phyloP scores from a whole-genome alignment of 768 basidiomycete genomes.

The Floccularia luteovirens region DNA sequence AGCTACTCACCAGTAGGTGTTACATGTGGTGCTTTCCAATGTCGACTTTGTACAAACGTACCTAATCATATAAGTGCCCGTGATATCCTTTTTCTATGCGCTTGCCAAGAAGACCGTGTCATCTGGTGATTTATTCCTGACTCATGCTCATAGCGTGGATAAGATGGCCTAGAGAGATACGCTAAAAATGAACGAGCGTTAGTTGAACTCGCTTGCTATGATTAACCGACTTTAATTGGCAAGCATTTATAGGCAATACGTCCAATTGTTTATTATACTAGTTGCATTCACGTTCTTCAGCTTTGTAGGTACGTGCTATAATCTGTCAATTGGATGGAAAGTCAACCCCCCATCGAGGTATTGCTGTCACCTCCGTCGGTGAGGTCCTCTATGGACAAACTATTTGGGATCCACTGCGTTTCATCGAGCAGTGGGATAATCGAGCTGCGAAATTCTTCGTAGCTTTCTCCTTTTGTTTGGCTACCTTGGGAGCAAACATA shows the following conservation, averaged over 20 bases:
- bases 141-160: too few relatives aligned
- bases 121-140: too few relatives aligned
- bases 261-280: slow-evolving; percentile 73
- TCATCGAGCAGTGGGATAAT: slow-evolving; percentile 80
- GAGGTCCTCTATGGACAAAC: slow-evolving; percentile 58
- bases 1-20: too few relatives aligned
- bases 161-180: too few relatives aligned
- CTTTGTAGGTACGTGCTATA: slow-evolving; percentile 41
- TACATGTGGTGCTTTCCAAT: too few relatives aligned
- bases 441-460: slow-evolving; percentile 83
- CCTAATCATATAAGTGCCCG: too few relatives aligned
- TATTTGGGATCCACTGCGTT: slow-evolving; percentile 67
- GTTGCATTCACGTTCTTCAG: slow-evolving; percentile 68
- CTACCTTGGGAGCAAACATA: slow-evolving; percentile 67
- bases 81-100: too few relatives aligned
- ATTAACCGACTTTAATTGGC: neutral
- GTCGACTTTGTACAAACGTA: too few relatives aligned
- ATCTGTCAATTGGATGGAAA: neutral
- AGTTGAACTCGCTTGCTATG: slow-evolving; percentile 11
- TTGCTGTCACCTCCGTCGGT: slow-evolving; percentile 75
- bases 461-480: slow-evolving; percentile 64
- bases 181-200: slow-evolving; percentile 60
- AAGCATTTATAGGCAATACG: slow-evolving; percentile 44
- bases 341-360: slow-evolving; percentile 28
- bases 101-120: too few relatives aligned